These are phyloP conservation scores for Aphanomyces invadans DNA, from an alignment of 352 stramenopile species.

Conservation along the genomic window DNA sequence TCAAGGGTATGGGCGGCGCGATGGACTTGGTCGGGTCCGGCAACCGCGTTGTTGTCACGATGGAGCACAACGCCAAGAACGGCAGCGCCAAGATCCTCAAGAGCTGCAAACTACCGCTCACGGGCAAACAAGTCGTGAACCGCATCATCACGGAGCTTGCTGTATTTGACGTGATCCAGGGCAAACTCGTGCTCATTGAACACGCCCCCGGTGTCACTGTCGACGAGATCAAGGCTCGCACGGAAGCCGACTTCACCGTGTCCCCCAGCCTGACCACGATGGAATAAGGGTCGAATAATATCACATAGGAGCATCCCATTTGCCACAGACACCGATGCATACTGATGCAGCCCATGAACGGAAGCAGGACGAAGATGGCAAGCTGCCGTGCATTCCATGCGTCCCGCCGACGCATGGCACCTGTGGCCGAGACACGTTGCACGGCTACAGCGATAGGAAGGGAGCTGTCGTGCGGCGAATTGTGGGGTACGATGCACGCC, in stretches of 20 bases:
- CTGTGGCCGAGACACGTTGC: too few relatives aligned
- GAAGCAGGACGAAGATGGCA: too few relatives aligned
- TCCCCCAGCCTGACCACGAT: slow-evolving; percentile 50
- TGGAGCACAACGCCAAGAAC: slow-evolving; percentile 95
- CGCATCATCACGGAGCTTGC: slow-evolving; percentile 90
- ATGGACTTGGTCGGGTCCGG: slow-evolving; percentile 95
- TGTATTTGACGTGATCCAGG: slow-evolving; percentile 61
- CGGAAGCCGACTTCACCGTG: slow-evolving; percentile 72
- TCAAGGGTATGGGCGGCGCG: slow-evolving; percentile 96
- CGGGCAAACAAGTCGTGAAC: slow-evolving; percentile 91
- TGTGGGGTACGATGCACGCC: too few relatives aligned
- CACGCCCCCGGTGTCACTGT: slow-evolving; percentile 73
- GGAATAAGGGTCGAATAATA: slow-evolving; percentile 30
- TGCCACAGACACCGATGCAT: too few relatives aligned
- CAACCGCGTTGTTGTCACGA: slow-evolving; percentile 93
- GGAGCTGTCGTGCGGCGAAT: too few relatives aligned
- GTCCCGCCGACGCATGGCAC: too few relatives aligned
- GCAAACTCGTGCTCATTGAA: slow-evolving; percentile 85
- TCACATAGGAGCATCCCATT: too few relatives aligned
- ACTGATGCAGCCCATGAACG: too few relatives aligned
- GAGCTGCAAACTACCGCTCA: slow-evolving; percentile 90
- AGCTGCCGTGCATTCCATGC: too few relatives aligned
- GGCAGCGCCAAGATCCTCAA: slow-evolving; percentile 93
- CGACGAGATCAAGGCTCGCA: slow-evolving; percentile 71
- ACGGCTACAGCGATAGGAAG: too few relatives aligned